Percentiles rank a stretch among this genome's conserved stretches.
Evolutionary conservation across 2,329 filamentous ascomycete species (phyloP).

Genomic region (Scortechinia acanthostroma): DNA sequence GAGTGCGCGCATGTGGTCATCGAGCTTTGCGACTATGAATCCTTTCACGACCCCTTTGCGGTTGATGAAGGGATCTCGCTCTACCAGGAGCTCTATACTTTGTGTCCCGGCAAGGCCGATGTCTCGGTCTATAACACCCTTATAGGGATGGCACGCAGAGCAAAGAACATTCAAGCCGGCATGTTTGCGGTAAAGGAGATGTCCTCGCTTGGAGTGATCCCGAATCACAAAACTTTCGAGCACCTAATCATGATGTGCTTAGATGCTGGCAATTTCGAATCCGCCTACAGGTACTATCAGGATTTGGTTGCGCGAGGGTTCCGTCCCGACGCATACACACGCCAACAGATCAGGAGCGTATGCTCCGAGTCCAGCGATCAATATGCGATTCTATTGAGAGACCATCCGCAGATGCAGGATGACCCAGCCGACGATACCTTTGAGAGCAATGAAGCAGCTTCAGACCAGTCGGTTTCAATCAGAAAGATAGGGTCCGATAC

Average conservation of each 20-base stretch:
- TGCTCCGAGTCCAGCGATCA: not conserved
- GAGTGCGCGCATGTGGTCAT: slow-evolving; percentile 30
- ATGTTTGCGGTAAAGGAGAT: slow-evolving; percentile 50
- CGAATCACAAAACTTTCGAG: slow-evolving; percentile 44
- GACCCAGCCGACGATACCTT: not conserved
- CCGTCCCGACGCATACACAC: slow-evolving; percentile 10
- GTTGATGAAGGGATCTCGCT: slow-evolving; percentile 39
- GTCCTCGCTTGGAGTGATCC: slow-evolving; percentile 35
- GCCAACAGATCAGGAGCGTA: not conserved
- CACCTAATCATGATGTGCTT: slow-evolving; percentile 43
- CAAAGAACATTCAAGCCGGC: slow-evolving; percentile 34
- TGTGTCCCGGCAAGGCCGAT: slow-evolving; percentile 26
- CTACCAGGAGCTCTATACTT: slow-evolving; percentile 45
- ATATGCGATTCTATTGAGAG: not conserved
- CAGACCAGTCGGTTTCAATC: too few species aligned
- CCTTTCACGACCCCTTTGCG: slow-evolving; percentile 28
- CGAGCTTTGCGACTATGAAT: slow-evolving; percentile 17
- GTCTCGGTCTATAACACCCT: slow-evolving; percentile 43
- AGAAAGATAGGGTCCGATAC: not conserved
- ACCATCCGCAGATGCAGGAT: not conserved
- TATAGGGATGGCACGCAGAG: slow-evolving; percentile 32
- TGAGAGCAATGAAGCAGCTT: too few species aligned
- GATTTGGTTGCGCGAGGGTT: slow-evolving; percentile 21
- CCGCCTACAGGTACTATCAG: slow-evolving; percentile 23
- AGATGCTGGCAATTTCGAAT: slow-evolving; percentile 20